A percentile compares a stretch with the other conserved stretches of the same genome.
These are phyloP conservation scores for Salix suchowensis DNA, from an alignment of 345 rosid genomes.

Conservation along the genomic window DNA sequence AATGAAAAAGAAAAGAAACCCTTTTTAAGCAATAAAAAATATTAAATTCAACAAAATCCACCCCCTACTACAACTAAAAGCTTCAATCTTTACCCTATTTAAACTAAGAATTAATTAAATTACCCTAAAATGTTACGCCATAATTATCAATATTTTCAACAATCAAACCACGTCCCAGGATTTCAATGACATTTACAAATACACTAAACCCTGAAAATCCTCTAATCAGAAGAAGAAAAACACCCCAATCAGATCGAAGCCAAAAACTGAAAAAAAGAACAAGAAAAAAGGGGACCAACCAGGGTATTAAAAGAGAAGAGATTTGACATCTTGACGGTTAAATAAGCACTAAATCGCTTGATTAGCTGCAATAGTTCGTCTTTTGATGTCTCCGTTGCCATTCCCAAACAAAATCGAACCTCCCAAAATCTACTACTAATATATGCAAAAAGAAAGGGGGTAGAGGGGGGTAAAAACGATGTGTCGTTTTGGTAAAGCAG, in stretches of 20 bases:
- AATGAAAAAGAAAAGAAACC: not conserved
- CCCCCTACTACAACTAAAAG: not conserved
- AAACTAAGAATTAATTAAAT: not conserved
- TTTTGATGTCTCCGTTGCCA: conserved; percentile 43
- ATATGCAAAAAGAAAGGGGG: not conserved
- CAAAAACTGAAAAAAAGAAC: not conserved
- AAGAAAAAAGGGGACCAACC: conserved; percentile 31
- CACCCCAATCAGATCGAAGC: not conserved
- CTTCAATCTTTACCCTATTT: not conserved
- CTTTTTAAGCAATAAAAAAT: not conserved
- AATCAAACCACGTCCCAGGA: not conserved
- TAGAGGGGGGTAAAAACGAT: not conserved
- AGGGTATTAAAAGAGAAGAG: conserved; percentile 58
- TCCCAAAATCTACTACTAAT: not conserved
- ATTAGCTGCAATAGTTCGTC: conserved; percentile 81
- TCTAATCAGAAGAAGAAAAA: not conserved
- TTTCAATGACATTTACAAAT: not conserved
- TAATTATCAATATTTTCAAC: not conserved
- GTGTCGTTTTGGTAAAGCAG: not conserved
- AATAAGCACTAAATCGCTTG: conserved; percentile 82
- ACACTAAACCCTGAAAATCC: not conserved
- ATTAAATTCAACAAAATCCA: not conserved
- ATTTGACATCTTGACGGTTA: conserved; percentile 63
- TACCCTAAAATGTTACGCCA: not conserved
- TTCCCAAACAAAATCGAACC: not conserved